These are phyloP conservation scores for Lasiosphaeria miniovina DNA, from an alignment of 495 filamentous ascomycete genomes.

Conservation along the genomic window DNA sequence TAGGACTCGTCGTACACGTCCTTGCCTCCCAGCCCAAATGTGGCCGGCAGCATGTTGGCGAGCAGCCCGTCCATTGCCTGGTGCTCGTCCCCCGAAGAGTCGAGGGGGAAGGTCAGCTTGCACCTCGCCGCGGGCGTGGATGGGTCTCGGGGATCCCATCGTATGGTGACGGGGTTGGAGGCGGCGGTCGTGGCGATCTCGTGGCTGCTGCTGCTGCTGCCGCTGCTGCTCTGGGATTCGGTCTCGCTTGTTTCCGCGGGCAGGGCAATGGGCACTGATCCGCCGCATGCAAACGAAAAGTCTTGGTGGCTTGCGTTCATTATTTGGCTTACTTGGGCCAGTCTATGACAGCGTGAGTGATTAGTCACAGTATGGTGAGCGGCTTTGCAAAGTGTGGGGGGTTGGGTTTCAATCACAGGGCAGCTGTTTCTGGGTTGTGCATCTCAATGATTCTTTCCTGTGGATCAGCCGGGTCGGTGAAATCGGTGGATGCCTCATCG, in stretches of 20 bases:
- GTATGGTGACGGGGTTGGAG: slow-evolving; percentile 1
- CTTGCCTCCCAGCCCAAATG: slow-evolving; percentile 40
- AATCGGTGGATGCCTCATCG: background rate
- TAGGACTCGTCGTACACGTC: slow-evolving; percentile 48
- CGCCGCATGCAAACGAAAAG: slow-evolving; percentile 10
- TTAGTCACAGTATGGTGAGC: too few species aligned
- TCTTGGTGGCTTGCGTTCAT: background rate
- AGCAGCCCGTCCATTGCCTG: background rate
- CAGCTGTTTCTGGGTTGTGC: background rate
- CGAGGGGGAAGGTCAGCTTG: slow-evolving; percentile 1
- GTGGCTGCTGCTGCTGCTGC: background rate
- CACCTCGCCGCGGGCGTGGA: slow-evolving; percentile 1
- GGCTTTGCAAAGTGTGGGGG: too few species aligned
- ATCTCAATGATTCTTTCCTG: background rate
- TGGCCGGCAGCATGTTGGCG: slow-evolving; percentile 30
- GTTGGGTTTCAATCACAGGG: background rate
- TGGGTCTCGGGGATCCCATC: slow-evolving; percentile 2
- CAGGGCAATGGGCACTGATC: slow-evolving; percentile 5
- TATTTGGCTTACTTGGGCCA: background rate
- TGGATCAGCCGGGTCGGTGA: background rate
- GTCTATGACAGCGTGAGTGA: too few species aligned
- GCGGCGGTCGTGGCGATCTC: background rate
- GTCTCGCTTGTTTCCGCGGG: background rate
- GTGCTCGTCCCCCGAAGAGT: background rate
- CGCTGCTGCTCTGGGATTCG: background rate